These are phyloP conservation scores for Ochetophila trinervis DNA, from an alignment of 306 rosid species.

Conservation along the genomic window DNA sequence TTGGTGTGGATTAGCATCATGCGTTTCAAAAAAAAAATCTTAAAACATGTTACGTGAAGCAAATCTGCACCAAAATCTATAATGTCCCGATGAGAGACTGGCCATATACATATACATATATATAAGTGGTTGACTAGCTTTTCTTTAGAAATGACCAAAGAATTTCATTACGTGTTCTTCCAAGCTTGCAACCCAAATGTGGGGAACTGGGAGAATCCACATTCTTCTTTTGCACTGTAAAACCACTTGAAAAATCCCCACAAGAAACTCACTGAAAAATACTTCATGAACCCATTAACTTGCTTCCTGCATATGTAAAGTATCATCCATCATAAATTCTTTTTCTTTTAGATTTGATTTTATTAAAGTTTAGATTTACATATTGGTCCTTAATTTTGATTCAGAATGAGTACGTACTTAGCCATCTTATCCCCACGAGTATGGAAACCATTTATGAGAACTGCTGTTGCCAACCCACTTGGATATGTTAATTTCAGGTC, in stretches of 20 bases:
- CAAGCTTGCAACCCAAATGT: slow-evolving; percentile 91
- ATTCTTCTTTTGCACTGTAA: slow-evolving; percentile 65
- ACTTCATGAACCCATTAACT: slow-evolving; percentile 70
- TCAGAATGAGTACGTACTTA: slow-evolving; percentile 36
- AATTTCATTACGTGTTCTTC: slow-evolving; percentile 57
- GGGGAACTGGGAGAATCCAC: slow-evolving; percentile 86
- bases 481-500: slow-evolving; percentile 86
- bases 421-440: slow-evolving; percentile 86
- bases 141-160: neutral
- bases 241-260: slow-evolving; percentile 97
- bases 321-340: neutral
- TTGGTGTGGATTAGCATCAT: too few relatives aligned
- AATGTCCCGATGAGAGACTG: too few relatives aligned
- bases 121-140: too few relatives aligned
- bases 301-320: slow-evolving; percentile 60
- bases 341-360: neutral
- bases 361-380: neutral
- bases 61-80: too few relatives aligned
- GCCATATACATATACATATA: too few relatives aligned
- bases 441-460: slow-evolving; percentile 93
- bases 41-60: too few relatives aligned
- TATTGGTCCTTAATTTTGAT: neutral
- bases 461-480: slow-evolving; percentile 92
- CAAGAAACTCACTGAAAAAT: slow-evolving; percentile 70
- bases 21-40: too few relatives aligned